Evolutionary conservation across 2,329 filamentous ascomycete species (phyloP).

Genomic region (Fusarium proliferatum): DNA sequence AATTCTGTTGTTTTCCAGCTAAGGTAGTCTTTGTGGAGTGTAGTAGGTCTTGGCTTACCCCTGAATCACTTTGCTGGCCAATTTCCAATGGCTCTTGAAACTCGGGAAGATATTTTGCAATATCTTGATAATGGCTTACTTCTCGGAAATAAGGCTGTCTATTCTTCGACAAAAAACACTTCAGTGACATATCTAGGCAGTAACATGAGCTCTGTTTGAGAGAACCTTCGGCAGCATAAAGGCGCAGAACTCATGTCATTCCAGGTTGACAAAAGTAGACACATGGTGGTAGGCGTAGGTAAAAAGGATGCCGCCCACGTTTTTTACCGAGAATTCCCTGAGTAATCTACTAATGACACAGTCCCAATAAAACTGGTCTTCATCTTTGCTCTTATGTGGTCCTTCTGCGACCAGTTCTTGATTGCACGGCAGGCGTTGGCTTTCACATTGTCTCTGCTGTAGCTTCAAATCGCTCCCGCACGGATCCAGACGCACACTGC

Average conservation of each 20-base stretch:
- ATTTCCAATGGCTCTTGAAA: not conserved
- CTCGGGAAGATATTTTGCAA: not conserved
- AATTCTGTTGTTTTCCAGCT: not conserved
- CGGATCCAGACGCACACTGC: no score
- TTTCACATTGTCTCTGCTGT: no score
- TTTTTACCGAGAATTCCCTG: not conserved
- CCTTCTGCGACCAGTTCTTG: no score
- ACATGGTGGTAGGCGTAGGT: not conserved
- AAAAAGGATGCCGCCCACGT: not conserved
- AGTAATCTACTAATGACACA: not conserved
- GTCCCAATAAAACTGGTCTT: not conserved
- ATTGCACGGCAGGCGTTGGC: no score
- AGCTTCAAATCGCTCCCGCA: no score
- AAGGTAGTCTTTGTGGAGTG: not conserved
- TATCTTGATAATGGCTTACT: not conserved
- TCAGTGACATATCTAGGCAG: not conserved
- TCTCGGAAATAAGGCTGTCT: not conserved
- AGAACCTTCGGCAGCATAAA: not conserved
- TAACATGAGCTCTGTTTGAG: not conserved
- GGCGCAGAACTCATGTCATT: not conserved
- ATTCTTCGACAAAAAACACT: not conserved
- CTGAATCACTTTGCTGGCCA: not conserved
- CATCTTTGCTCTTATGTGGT: no score
- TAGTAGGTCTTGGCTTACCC: not conserved
- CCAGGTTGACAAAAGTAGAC: not conserved